phyloP scores from a whole-genome alignment of 139 green algal species.

The Micractinium sp. region DNA sequence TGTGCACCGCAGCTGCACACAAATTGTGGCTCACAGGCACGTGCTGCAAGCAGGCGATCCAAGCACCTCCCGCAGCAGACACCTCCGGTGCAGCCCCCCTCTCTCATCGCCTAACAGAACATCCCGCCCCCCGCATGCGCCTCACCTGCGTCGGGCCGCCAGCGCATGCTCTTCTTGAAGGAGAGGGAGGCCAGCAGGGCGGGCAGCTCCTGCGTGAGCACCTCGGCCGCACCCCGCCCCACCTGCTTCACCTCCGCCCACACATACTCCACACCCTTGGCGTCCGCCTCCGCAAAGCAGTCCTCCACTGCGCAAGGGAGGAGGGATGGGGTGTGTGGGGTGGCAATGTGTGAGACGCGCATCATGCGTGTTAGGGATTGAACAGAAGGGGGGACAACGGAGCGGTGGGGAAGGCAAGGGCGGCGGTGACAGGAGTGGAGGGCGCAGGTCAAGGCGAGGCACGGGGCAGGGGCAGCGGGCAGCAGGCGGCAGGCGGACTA shows the following conservation, averaged over 20 bases:
- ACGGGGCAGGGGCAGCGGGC: neutral
- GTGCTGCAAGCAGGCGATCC: too few relatives aligned
- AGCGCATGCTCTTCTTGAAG: conserved; percentile 96
- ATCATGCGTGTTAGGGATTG: too few relatives aligned
- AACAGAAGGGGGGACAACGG: too few relatives aligned
- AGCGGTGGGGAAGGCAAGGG: neutral
- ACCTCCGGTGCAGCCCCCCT: too few relatives aligned
- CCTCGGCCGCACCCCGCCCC: conserved; percentile 64
- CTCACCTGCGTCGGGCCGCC: conserved; percentile 59
- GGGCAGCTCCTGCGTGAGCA: conserved; percentile 83
- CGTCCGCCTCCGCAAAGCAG: conserved; percentile 65
- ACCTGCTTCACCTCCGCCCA: conserved; percentile 77
- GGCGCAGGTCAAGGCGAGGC: neutral
- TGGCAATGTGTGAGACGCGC: too few relatives aligned
- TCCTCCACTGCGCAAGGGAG: conserved; percentile 36
- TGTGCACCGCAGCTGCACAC: too few relatives aligned
- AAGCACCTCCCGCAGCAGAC: too few relatives aligned
- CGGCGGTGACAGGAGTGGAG: neutral
- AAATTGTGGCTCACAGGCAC: neutral
- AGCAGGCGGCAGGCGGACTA: neutral
- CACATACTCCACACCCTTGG: conserved; percentile 94
- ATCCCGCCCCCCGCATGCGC: too few relatives aligned
- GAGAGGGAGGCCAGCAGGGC: conserved; percentile 70
- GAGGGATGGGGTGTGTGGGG: neutral
- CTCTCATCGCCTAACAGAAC: too few relatives aligned